Base-by-base conservation (phyloP, 441 rosid genomes). In the Aquilaria agallochum region DNA sequence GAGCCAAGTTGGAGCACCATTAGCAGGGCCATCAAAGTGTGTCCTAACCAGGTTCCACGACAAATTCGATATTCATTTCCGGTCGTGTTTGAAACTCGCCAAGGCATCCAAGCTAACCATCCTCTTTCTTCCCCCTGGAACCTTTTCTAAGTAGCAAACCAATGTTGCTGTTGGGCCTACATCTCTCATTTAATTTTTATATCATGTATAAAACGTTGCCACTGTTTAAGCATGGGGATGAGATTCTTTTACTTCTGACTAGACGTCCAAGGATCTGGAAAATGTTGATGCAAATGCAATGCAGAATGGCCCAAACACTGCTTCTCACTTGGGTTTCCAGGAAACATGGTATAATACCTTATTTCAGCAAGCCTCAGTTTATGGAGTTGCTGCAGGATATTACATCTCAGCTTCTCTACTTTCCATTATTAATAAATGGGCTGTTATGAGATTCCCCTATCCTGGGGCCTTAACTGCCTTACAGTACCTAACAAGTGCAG, bases 371-470 rank as follows among this genome's bases (percentile, higher is more conserved):
- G 86, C 82, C 47, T 87, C 97, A 0, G 65, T 91, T 48, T 89
- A 89, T 68, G 99, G 99, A 27, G 60, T 94, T 44, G 99, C 97
- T 55, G 87, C 87, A 2, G 97, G 96, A 3, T 94, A 94, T 66
- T 91, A 97, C 72, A 66, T 91, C 67, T 91, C 99, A n/a, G 97
- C 99, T 10, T 87, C 96, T 45, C 78, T 94, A 63, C 95, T 91
- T 58, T 94, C 97, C 10, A 89, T 94, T 76, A 90, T 89, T 78
- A 91, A 91, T 80, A 94, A 94, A 76, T 94, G 96, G 97, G 97
- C 99, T 12, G 69, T 94, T 67, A 94, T 86, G 96, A 87, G 84
- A 64, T 94, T 94, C 70, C 99, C 99, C 44, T 91, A 91, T 58
- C 99, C 99, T 0, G 97, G 99, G 32, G 96, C 97, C 4, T 79